phyloP scores from a whole-genome alignment of 345 rosid genomes.

The Citrus australasica region DNA sequence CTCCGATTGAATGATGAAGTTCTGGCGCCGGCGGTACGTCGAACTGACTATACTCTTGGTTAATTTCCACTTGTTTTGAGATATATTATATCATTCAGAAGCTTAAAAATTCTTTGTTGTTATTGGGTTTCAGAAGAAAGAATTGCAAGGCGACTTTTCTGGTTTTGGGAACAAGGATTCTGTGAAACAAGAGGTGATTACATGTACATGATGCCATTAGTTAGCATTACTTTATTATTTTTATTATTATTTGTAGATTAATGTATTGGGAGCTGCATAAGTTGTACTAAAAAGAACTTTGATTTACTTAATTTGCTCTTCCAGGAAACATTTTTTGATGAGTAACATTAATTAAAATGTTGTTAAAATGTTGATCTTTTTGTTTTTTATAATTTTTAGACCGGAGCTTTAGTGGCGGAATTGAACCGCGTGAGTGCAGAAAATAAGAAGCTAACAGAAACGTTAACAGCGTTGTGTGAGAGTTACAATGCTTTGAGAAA shows the following conservation, averaged over 20 bases:
- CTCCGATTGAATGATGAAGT: slow-evolving; percentile 34
- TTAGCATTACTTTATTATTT: not conserved
- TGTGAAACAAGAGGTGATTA: slow-evolving; percentile 41
- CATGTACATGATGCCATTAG: not conserved
- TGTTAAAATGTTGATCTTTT: not conserved
- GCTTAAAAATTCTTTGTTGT: not conserved
- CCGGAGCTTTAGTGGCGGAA: slow-evolving; percentile 67
- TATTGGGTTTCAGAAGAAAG: slow-evolving; percentile 28
- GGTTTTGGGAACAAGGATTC: slow-evolving; percentile 30
- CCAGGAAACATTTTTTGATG: too few relatives aligned
- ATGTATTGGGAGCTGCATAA: not conserved
- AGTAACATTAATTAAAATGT: not conserved
- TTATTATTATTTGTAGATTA: not conserved
- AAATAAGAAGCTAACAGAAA: slow-evolving; percentile 82
- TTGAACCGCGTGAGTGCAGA: slow-evolving; percentile 73
- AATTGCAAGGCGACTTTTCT: slow-evolving; percentile 21
- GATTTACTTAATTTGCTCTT: too few relatives aligned
- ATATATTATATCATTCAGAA: not conserved
- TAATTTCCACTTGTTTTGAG: not conserved
- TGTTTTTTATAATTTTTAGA: slow-evolving; percentile 18
- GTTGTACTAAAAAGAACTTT: not conserved
- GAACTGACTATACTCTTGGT: too few relatives aligned
- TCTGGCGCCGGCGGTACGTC: slow-evolving; percentile 28
- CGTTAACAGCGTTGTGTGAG: slow-evolving; percentile 70
- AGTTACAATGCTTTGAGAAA: slow-evolving; percentile 64